These are phyloP conservation scores for Trichoderma sp. DNA, from an alignment of 2,329 filamentous ascomycete species.

Conservation along the genomic window DNA sequence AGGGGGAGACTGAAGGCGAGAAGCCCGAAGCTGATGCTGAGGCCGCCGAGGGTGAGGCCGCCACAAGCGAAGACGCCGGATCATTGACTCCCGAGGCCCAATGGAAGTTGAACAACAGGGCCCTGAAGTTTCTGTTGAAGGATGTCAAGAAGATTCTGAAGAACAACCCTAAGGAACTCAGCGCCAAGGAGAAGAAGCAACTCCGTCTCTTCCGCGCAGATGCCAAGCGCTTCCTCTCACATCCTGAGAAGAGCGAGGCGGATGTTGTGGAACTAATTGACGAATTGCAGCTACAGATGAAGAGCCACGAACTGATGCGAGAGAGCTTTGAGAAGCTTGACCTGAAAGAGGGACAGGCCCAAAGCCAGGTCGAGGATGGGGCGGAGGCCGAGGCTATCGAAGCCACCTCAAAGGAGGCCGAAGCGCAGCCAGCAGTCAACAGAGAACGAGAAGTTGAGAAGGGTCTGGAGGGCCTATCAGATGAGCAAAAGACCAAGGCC, in stretches of 20 bases:
- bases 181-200: slow-evolving; percentile 72
- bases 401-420: background rate
- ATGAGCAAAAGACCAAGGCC: slow-evolving; percentile 37
- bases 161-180: slow-evolving; percentile 53
- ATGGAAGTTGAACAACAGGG: slow-evolving; percentile 30
- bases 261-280: slow-evolving; percentile 34
- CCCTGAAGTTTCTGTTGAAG: slow-evolving; percentile 34
- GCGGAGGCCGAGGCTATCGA: slow-evolving; percentile 21
- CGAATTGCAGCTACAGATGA: slow-evolving; percentile 37
- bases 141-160: slow-evolving; percentile 38
- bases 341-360: slow-evolving; percentile 23
- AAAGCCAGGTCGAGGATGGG: slow-evolving; percentile 24
- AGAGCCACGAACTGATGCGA: slow-evolving; percentile 36
- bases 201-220: slow-evolving; percentile 71
- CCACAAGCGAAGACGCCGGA: slow-evolving; percentile 25
- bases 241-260: slow-evolving; percentile 35
- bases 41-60: slow-evolving; percentile 30
- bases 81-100: slow-evolving; percentile 29
- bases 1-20: slow-evolving; percentile 20
- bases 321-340: slow-evolving; percentile 35
- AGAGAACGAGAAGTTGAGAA: slow-evolving; percentile 37
- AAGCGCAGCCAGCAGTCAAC: slow-evolving; percentile 28
- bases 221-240: slow-evolving; percentile 60
- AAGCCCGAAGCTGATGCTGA: slow-evolving; percentile 22
- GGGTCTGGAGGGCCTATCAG: slow-evolving; percentile 37